These are phyloP conservation scores for Mucor lusitanicus DNA, from an alignment of 371 early-diverging fungal species.

Conservation along the genomic window DNA sequence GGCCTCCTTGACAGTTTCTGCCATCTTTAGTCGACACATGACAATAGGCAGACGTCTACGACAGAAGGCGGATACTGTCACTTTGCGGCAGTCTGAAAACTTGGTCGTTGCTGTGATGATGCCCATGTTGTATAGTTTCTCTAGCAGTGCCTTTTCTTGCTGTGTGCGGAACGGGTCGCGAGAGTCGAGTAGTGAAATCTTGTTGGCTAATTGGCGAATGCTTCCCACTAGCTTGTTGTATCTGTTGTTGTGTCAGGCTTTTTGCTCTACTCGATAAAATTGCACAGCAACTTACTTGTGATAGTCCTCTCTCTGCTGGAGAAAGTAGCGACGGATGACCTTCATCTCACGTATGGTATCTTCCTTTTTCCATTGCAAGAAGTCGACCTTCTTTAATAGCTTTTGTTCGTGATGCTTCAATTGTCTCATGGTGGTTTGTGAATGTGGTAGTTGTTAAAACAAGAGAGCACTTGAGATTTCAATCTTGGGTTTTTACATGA, in stretches of 20 bases:
- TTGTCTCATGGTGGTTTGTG: constrained; percentile 55
- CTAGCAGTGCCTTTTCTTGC: constrained; percentile 83
- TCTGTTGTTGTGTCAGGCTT: constrained; percentile 40
- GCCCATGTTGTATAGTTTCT: constrained; percentile 92
- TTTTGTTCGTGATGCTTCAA: constrained; percentile 98
- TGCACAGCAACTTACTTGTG: constrained; percentile 62
- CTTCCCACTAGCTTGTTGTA: constrained; percentile 92
- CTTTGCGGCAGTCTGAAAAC: constrained; percentile 88
- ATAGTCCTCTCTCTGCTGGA: constrained; percentile 96
- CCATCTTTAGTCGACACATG: constrained; percentile 96
- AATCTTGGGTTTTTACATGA: background rate
- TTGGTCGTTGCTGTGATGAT: constrained; percentile 83
- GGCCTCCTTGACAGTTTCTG: constrained; percentile 94
- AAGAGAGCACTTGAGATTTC: background rate
- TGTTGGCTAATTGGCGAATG: constrained; percentile 87
- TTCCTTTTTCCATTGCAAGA: constrained; percentile 96
- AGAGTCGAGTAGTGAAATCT: constrained; percentile 88
- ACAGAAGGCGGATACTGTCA: constrained; percentile 93
- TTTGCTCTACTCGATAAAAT: background rate
- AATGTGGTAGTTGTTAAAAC: background rate
- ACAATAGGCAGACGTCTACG: constrained; percentile 93
- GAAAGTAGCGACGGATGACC: constrained; percentile 90
- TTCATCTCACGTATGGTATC: constrained; percentile 88
- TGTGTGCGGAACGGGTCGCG: constrained; percentile 83
- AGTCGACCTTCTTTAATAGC: constrained; percentile 98